Conservation (phyloP, 345 rosid genomes). For the Pelargonium nanum region DNA sequence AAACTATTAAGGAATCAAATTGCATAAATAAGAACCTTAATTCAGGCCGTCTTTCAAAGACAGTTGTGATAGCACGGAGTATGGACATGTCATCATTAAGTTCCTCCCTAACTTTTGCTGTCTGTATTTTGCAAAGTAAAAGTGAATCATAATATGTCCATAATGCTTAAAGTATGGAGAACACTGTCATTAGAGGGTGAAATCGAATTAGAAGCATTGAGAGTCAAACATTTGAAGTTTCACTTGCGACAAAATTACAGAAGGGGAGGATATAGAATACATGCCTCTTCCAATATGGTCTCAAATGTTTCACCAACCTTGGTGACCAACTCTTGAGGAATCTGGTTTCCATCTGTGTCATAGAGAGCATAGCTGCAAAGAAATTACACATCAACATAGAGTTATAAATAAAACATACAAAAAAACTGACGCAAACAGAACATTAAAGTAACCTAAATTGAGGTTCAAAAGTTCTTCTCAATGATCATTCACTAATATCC, state of each 20-base stretch:
- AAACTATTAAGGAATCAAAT: not conserved
- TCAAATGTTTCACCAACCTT: conserved; percentile 70
- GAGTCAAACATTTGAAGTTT: too few species aligned
- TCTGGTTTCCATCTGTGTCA: conserved; percentile 77
- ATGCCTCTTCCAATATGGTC: conserved; percentile 65
- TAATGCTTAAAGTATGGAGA: not conserved
- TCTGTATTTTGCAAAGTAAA: conserved; percentile 36
- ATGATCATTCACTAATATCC: too few species aligned
- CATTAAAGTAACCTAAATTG: too few species aligned
- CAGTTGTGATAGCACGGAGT: conserved; percentile 51
- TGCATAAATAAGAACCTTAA: conserved; percentile 40
- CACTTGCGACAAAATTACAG: not conserved
- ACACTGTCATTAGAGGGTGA: too few species aligned
- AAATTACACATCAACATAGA: not conserved
- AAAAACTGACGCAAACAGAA: too few species aligned
- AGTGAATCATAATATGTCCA: not conserved
- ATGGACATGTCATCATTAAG: conserved; percentile 66
- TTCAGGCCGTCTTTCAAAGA: conserved; percentile 66
- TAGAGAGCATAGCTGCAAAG: conserved; percentile 60
- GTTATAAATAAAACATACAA: too few species aligned
- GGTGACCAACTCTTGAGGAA: conserved; percentile 70
- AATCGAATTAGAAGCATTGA: too few species aligned
- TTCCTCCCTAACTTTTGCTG: conserved; percentile 57
- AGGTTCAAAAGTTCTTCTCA: too few species aligned
- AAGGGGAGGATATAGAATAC: conserved; percentile 8